Base-by-base conservation (phyloP, 371 early-diverging fungal genomes). In the Phascolomyces articulosus region DNA sequence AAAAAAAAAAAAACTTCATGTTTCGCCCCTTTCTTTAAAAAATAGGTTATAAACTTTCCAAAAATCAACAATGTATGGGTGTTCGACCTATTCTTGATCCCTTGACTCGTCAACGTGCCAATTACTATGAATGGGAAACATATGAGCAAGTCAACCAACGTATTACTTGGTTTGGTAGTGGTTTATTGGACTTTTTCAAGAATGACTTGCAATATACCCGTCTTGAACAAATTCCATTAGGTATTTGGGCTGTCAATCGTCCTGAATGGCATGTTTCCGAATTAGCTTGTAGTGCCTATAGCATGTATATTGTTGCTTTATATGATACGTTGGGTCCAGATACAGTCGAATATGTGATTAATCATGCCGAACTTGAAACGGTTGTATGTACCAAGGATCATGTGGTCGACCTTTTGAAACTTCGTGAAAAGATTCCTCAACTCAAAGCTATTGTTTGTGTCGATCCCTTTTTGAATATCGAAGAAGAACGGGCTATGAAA, bases 301-400 rank as follows among this genome's bases (percentile, higher is more conserved):
- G 80, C 59, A 69, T 87, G n/a, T 77, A 85, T 27, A 84, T 93
- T 13, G 96, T 97, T 8, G 97, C 99, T 3, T 83, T 99, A 40
- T 98, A 98, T 75, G 97, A 98, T 72, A 98, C 98, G 7, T 87
- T 98, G 20, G 98, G 98, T n/a, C 83, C 85, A 11, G 92, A 90
- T 13, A 87, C 91, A 0, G 85, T 93, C 16, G 79, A 81, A 62
- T 86, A 84, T 58, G 87, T 91, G 55, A 75, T 89, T 20, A 83
- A 84, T 49, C 92, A 93, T 40, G 80, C 92, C 7, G 91, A 93
- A 66, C 80, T 93, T 65, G 71, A 89, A n/a, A 77, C 87, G 7
- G 76, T 96, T 21, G 77, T 96, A 28, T 90, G 89, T 64, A 91
- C 92, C 58, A 86, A 82, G 1, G 87, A 85, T 65, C 80, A 85